Evolutionary conservation across 2,329 filamentous ascomycete species (phyloP), one percentile per base, ranked within the genome.

Genomic region (Pochonia chlamydosporia): DNA sequence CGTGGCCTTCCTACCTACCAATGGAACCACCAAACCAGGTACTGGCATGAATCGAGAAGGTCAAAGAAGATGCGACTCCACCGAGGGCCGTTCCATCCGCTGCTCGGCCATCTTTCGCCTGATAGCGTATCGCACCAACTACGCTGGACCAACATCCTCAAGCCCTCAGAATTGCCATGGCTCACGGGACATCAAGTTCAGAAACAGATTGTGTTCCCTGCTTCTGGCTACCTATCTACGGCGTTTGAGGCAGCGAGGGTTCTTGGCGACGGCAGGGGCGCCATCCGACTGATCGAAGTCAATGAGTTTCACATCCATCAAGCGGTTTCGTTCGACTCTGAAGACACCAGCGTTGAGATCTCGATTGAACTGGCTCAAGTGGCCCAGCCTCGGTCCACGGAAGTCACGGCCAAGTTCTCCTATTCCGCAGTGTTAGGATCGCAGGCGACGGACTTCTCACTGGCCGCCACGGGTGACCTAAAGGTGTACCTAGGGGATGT

Each of bases 151-250:
- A 59, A 59, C 46, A 44, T 55, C 18, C 43, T 61, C 9, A 44
- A 46, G 21, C 47, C 54, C 2, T 26, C 49, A 8, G 55, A 59
- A 5, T 16, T 55, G 18, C 51, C 54, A 7, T 73, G 70, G 70
- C 45, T 71, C 2, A 35, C 37, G 4, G 53, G 56, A 47, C 62
- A 48, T 51, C 52, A 1, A 40, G 60, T 45, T 46, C 62, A 52
- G 10, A 46, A 44, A 0, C 43, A 54, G 24, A 45, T 50, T 16
- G 50, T 73, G 1, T 70, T 69, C 41, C 70, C 70, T 0, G 59
- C 44, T 5, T 63, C 68, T 2, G 65, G 57, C 0, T 72, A 67
- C 47, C 26, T 70, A 1, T 53, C 58, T 10, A 67, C 71, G 57
- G 63, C 59, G 1, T 18, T 50, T 18, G 49, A 50, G 28, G 20